phyloP scores from a whole-genome alignment of 305 asterid genomes.

The Solanum hybrid region DNA sequence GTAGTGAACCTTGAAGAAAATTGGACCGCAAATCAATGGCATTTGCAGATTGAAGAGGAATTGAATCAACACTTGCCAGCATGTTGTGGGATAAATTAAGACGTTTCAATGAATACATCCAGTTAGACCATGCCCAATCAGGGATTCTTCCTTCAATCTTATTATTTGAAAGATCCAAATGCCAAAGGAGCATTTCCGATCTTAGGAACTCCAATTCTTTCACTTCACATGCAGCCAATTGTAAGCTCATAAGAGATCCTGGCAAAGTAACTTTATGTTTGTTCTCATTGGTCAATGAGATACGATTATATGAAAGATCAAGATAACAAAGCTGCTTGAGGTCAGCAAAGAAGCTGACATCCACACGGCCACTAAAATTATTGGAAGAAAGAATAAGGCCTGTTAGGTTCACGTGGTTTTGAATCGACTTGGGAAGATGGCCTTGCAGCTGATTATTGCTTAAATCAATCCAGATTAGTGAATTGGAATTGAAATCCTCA shows the following conservation, averaged over 20 bases:
- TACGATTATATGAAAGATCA: not conserved
- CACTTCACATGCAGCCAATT: not conserved
- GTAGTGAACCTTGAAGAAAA: no score
- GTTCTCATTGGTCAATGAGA: not conserved
- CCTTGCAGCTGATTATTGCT: not conserved
- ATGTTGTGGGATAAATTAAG: slow-evolving; percentile 25
- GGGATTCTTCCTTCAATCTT: slow-evolving; percentile 25
- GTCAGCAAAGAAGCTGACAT: not conserved
- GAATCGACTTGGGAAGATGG: not conserved
- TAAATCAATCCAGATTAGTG: not conserved
- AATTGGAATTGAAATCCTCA: not conserved
- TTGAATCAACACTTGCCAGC: not conserved
- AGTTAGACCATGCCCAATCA: slow-evolving; percentile 20
- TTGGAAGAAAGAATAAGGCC: fast-evolving
- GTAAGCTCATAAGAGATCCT: not conserved
- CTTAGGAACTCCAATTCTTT: not conserved
- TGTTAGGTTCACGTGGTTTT: not conserved
- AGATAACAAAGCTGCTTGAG: not conserved
- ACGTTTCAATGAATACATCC: not conserved
- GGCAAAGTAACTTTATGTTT: not conserved
- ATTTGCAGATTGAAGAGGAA: no score
- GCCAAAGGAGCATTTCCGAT: not conserved
- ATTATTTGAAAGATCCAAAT: slow-evolving; percentile 23
- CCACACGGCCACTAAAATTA: slow-evolving; percentile 7
- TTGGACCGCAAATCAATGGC: no score